Conservation (phyloP, 1,284 basidiomycete species). For the Ustilago vetiveriae region DNA sequence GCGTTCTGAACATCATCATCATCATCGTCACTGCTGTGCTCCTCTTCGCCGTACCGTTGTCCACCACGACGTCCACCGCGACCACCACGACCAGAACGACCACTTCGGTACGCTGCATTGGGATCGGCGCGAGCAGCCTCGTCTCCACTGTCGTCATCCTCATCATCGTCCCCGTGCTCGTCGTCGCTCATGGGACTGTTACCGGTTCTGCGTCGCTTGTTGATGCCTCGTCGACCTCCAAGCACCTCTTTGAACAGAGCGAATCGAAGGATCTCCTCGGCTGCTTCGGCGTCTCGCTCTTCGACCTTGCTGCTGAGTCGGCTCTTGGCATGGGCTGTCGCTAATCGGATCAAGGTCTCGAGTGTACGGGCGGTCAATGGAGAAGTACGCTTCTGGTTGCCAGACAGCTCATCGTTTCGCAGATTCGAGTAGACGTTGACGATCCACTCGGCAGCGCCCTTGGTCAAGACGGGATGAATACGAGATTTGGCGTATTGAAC, state of each 20-base stretch:
- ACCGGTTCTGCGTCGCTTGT: slow-evolving; percentile 68
- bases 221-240: slow-evolving; percentile 72
- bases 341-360: slow-evolving; percentile 96
- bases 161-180: slow-evolving; percentile 33
- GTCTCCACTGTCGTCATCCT: slow-evolving; percentile 51
- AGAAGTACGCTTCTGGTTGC: slow-evolving; percentile 93
- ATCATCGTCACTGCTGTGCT: slow-evolving; percentile 38
- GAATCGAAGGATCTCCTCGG: slow-evolving; percentile 94
- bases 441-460: slow-evolving; percentile 93
- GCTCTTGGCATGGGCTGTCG: slow-evolving; percentile 97
- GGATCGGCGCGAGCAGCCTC: slow-evolving; percentile 71
- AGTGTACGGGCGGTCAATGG: slow-evolving; percentile 97
- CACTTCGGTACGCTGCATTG: slow-evolving; percentile 68
- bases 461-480: slow-evolving; percentile 78
- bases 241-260: slow-evolving; percentile 98
- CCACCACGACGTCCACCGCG: slow-evolving; percentile 29
- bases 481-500: slow-evolving; percentile 94
- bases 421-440: slow-evolving; percentile 90
- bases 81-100: slow-evolving; percentile 43
- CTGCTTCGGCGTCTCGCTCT: slow-evolving; percentile 84
- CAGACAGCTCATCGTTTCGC: slow-evolving; percentile 89
- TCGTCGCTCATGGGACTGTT: slow-evolving; percentile 51
- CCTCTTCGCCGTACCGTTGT: slow-evolving; percentile 44
- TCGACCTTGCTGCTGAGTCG: slow-evolving; percentile 87
- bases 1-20: slow-evolving; percentile 40